phyloP scores from a whole-genome alignment of 495 filamentous ascomycete genomes.

The Penicillium crystallinum region DNA sequence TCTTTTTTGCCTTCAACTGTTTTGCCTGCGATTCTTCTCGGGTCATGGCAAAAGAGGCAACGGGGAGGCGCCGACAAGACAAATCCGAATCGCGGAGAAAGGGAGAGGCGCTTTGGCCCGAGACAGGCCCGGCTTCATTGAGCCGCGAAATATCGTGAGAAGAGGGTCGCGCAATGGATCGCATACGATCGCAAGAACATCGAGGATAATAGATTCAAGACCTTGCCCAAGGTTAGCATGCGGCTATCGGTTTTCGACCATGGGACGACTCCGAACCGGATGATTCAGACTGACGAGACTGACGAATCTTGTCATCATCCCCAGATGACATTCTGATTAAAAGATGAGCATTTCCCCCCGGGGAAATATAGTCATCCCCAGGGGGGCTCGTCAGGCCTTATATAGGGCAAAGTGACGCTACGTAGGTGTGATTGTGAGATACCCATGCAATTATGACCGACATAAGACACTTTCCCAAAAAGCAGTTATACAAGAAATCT shows the following conservation, averaged over 20 bases:
- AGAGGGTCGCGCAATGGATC: not conserved
- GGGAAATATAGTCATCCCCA: not conserved
- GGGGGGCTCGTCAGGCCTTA: constrained; percentile 10
- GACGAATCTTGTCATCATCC: constrained; percentile 36
- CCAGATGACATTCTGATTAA: constrained; percentile 11
- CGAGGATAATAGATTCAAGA: constrained; percentile 7
- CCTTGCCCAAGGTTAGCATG: constrained; percentile 14
- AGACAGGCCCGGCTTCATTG: not conserved
- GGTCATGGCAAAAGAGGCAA: constrained; percentile 6
- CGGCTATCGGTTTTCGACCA: constrained; percentile 21
- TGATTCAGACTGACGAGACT: constrained; percentile 35
- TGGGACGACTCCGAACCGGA: constrained; percentile 21
- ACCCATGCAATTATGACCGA: constrained; percentile 32
- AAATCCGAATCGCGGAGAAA: not conserved
- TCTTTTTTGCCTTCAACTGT: not conserved
- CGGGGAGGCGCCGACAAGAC: not conserved
- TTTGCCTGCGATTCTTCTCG: not conserved
- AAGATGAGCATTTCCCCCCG: constrained; percentile 13
- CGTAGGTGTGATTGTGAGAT: constrained; percentile 31
- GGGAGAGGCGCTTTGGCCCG: not conserved
- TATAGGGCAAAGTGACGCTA: constrained; percentile 27
- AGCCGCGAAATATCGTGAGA: not conserved
- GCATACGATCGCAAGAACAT: no score
- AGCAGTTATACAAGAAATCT: constrained; percentile 16
- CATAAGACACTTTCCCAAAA: not conserved